These are phyloP conservation scores for Diplocarpon rosae DNA, from an alignment of 2,329 filamentous ascomycete genomes.

Conservation along the genomic window DNA sequence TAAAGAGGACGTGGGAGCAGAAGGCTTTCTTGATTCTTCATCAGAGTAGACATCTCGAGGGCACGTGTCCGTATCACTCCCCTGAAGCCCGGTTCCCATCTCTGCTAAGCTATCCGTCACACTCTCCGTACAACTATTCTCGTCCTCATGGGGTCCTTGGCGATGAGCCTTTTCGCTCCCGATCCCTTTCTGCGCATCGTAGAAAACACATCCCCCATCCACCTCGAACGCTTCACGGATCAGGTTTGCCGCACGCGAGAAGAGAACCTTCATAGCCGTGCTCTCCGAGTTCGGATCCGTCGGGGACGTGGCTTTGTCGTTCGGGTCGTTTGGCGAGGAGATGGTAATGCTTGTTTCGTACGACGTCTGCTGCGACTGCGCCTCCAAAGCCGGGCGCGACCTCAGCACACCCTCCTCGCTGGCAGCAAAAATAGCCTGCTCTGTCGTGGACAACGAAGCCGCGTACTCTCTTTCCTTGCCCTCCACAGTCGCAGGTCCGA, in stretches of 20 bases:
- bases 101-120: neutral
- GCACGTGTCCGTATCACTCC: conserved; percentile 1
- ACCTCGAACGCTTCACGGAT: conserved; percentile 27
- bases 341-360: conserved; percentile 11
- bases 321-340: conserved; percentile 13
- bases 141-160: neutral
- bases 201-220: conserved; percentile 26
- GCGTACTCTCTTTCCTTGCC: conserved; percentile 22
- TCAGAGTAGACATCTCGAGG: no score
- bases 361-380: conserved; percentile 14
- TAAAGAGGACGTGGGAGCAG: neutral
- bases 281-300: conserved; percentile 18
- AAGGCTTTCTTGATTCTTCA: no score
- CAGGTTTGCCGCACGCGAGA: conserved; percentile 26
- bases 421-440: conserved; percentile 11
- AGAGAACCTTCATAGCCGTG: conserved; percentile 20
- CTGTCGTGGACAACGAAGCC: conserved; percentile 11
- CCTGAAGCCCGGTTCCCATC: conserved; percentile 1
- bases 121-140: neutral
- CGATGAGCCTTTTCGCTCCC: conserved; percentile 4
- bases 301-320: conserved; percentile 8
- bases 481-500: conserved; percentile 11
- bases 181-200: conserved; percentile 25
- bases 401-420: neutral
- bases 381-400: conserved; percentile 11